Evolutionary conservation across 768 basidiomycete species (phyloP), one percentile per base, ranked within the genome.

Genomic region (Mycena rosella): DNA sequence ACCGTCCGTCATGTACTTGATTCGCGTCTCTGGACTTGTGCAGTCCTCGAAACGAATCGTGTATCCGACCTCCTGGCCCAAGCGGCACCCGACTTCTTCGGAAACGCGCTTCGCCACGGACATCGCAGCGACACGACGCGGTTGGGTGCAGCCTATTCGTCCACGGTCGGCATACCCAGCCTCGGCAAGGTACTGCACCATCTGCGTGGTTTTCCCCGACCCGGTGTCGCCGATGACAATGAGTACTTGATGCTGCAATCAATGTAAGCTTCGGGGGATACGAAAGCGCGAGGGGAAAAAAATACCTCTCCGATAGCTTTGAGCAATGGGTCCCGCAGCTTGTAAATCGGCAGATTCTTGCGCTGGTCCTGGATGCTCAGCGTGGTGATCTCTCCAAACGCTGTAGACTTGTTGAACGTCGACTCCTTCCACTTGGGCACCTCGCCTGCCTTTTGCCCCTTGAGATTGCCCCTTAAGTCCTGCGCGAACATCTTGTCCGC

Each of bases 1-100:
- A 83, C 98, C 98, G 76, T 99, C 98, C 75, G 98, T 99, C 98
- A 99, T 98, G 87, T 98, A 99, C 80, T 99, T 99, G 87, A 99
- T 99, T 75, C 93, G 91, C 4, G 98, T 99, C 81, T 99, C 98
- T 5, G 98, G 97, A 75, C 96, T 93, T 8, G 98, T 99, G 80
- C 97, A 96, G 79, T 99, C 98, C 82, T 99, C 98, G 78, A 99
- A 99, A 83, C 98, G 97, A 73, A 99, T 98, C 8, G 94, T 94
- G 78, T 99, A 99, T 9, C 98, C 98, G 68, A 99, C 97, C 78
- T 99, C 98, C 76, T 96, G 95, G 8, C 98, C 98, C 11, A 99
- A 83, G 18, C 98, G 89, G 81, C 97, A 99, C 14, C 98, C 98
- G 18, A 99, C 97, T 81, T 99, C 98, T 79, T 99, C 98, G 3